Evolutionary conservation across 805 yeast genomes (phyloP).

Genomic region (Barnettozyma populi): DNA sequence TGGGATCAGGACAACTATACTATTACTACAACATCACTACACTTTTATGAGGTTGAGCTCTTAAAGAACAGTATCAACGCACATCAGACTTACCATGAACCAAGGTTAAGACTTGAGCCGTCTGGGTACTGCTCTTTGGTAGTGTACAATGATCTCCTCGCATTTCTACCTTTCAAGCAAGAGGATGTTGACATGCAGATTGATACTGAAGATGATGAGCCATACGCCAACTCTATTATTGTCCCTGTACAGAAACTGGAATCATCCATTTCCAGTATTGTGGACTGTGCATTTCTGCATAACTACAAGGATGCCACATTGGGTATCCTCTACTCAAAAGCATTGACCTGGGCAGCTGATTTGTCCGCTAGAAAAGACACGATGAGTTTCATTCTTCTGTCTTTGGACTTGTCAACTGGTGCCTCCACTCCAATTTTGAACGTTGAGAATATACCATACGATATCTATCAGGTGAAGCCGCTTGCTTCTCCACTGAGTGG

Average conservation of each 20-base stretch:
- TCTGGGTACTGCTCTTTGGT: constrained; percentile 48
- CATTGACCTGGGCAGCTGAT: constrained; percentile 75
- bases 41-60: constrained; percentile 74
- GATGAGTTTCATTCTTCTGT: constrained; percentile 52
- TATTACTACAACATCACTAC: constrained; percentile 73
- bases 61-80: constrained; percentile 42
- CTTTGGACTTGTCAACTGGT: constrained; percentile 51
- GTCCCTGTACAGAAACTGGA: constrained; percentile 54
- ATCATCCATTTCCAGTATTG: constrained; percentile 50
- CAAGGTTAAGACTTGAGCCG: constrained; percentile 45
- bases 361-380: constrained; percentile 58
- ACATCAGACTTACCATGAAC: constrained; percentile 20
- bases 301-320: constrained; percentile 81
- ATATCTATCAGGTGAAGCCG: constrained; percentile 58
- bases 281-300: constrained; percentile 66
- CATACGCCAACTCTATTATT: constrained; percentile 42
- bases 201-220: constrained; percentile 5
- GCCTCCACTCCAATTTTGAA: constrained; percentile 64
- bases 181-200: constrained; percentile 25
- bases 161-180: constrained; percentile 59
- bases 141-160: constrained; percentile 62
- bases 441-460: constrained; percentile 66
- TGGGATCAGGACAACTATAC: constrained; percentile 57
- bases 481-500: constrained; percentile 67
- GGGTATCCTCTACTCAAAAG: constrained; percentile 55